Evolutionary conservation across 1,284 basidiomycete species (phyloP), one percentile per base, ranked within the genome.

Genomic region (Austropuccinia psidii): DNA sequence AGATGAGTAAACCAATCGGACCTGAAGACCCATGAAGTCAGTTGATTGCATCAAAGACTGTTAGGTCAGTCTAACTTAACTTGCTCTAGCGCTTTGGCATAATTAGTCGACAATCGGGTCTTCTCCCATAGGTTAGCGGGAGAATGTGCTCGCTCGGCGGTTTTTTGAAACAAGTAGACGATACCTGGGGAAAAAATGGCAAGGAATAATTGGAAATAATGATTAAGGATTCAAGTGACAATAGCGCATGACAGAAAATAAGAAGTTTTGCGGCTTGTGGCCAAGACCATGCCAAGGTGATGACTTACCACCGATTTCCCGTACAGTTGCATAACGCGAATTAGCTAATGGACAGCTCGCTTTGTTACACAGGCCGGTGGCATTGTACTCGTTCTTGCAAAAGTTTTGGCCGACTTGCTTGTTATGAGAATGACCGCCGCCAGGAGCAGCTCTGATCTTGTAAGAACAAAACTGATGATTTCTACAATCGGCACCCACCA

Each of bases 101-200:
- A 98, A 83, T 94, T 95, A 80, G 90, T 93, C 21, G 91, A 93
- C 15, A 98, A 86, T 79, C 89, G 90, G 82, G 98, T 89, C 73
- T 88, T 85, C 84, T 99, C 95, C 96, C 96, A 98, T 90, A 97
- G 93, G 78, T 90, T 87, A 43, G 91, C 90, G 24, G 96, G 96
- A 35, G 90, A 88, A 81, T 98, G 95, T 13, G 95, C 93, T 73
- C 96, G 87, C 82, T 99, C 96, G 75, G 96, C 93, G 5, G 95
- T 98, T 83, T 99, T 99, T 80, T 97, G 87, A 80, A 92, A 98
- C n/a, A 99, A 87, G 81, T 96, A 98, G 29, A 98, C 82, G 0
- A 89, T 84, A 52, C 94, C 94, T 93, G 11, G 19, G 27, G 33
- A 31, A 39, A 61, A n/a, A 60, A 52, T 45, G 2, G 2, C 0